These are phyloP conservation scores for Pythium plurisporium DNA, from an alignment of 352 stramenopile genomes.

Conservation along the genomic window DNA sequence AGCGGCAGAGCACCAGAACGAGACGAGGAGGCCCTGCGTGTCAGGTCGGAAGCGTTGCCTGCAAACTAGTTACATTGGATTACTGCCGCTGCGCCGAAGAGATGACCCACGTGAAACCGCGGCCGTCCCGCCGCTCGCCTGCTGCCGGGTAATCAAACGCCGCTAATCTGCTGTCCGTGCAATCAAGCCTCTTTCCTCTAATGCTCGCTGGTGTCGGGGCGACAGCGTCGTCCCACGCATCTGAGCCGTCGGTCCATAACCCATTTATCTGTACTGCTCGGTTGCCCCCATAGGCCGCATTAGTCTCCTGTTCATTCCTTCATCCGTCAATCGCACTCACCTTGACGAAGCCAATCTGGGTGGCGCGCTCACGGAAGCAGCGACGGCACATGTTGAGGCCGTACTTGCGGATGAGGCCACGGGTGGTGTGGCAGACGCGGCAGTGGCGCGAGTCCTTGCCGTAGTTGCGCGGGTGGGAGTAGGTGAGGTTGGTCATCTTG, in stretches of 20 bases:
- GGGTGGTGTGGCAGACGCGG: constrained; percentile 88
- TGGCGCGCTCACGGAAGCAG: constrained; percentile 94
- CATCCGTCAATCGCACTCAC: constrained; percentile 33
- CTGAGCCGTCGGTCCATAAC: constrained; percentile 14
- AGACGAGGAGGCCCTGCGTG: not conserved
- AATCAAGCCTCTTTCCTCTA: constrained; percentile 26
- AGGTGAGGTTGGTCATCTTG: constrained; percentile 89
- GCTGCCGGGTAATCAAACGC: constrained; percentile 6
- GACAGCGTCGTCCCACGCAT: constrained; percentile 20
- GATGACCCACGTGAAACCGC: not conserved
- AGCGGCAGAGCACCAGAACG: no score
- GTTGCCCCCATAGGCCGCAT: not conserved
- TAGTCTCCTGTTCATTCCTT: no score
- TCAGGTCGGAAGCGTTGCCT: constrained; percentile 21
- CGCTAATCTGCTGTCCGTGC: constrained; percentile 21
- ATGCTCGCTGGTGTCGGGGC: constrained; percentile 15
- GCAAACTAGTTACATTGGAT: constrained; percentile 32
- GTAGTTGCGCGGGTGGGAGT: constrained; percentile 85
- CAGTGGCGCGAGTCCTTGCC: constrained; percentile 89
- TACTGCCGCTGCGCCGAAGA: constrained; percentile 2
- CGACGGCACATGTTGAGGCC: constrained; percentile 95
- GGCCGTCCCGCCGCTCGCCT: not conserved
- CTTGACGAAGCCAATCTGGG: constrained; percentile 95
- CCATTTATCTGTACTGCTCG: constrained; percentile 31
- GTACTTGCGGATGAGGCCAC: constrained; percentile 96